Percentiles rank a stretch among this genome's conserved stretches.
Evolutionary conservation across 2,329 filamentous ascomycete genomes (phyloP).

Genomic region (Cercospora zeina): DNA sequence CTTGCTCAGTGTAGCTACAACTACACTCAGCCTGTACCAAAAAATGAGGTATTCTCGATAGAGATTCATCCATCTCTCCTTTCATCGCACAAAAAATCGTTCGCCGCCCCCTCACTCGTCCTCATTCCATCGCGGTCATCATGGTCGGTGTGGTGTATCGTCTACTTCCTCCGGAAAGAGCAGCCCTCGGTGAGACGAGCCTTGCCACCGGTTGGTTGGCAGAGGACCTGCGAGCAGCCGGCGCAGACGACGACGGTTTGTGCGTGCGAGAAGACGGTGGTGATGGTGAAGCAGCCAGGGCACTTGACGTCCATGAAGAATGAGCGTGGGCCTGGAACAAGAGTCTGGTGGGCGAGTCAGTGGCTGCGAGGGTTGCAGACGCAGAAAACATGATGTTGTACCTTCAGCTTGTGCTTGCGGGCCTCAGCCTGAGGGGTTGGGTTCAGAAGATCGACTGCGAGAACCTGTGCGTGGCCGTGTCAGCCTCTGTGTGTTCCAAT

Average conservation of each 20-base stretch:
- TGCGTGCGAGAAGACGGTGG: slow-evolving; percentile 99
- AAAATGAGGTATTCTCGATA: slow-evolving; percentile 11
- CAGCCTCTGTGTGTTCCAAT: slow-evolving; percentile 26
- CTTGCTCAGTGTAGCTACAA: slow-evolving; percentile 17
- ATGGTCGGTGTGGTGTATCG: slow-evolving; percentile 38
- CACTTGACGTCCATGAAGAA: slow-evolving; percentile 99
- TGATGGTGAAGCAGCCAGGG: slow-evolving; percentile 99
- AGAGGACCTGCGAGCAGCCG: slow-evolving; percentile 98
- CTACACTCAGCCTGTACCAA: slow-evolving; percentile 11
- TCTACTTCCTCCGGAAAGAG: slow-evolving; percentile 99
- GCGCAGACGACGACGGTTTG: slow-evolving; percentile 99
- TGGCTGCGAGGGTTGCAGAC: slow-evolving; percentile 2
- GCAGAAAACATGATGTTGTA: slow-evolving; percentile 48
- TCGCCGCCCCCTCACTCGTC: slow-evolving; percentile 4
- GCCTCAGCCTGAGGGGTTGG: slow-evolving; percentile 95
- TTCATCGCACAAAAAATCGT: slow-evolving; percentile 8
- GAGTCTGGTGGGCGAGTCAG: slow-evolving; percentile 42
- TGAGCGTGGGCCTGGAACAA: slow-evolving; percentile 93
- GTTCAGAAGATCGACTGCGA: slow-evolving; percentile 99
- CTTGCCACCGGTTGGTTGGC: slow-evolving; percentile 99
- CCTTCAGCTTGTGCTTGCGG: slow-evolving; percentile 99
- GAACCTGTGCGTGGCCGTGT: slow-evolving; percentile 67
- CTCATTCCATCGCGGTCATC: slow-evolving; percentile 28
- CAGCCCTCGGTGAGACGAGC: slow-evolving; percentile 98
- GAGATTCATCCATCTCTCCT: slow-evolving; percentile 9